Conservation (phyloP, 345 rosid genomes). For the Hirschfeldia incana region DNA sequence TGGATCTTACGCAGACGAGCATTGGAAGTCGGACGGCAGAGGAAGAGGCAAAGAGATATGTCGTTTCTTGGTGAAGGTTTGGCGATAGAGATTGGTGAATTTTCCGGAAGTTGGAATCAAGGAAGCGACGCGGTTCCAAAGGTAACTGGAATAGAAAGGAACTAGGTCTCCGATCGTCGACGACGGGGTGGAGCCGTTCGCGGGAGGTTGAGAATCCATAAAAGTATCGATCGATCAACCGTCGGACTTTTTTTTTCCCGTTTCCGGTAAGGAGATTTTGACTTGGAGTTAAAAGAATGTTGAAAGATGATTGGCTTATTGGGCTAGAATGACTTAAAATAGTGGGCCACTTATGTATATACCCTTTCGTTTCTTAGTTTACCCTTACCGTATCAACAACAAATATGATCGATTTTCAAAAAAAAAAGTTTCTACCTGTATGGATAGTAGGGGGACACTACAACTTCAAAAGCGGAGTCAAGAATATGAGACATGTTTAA, state of each 20-base stretch:
- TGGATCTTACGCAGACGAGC: slow-evolving; percentile 49
- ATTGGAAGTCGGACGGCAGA: slow-evolving; percentile 52
- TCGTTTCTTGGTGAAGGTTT: slow-evolving; percentile 44
- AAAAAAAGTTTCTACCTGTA: no score
- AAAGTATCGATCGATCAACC: not conserved
- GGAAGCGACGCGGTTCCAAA: slow-evolving; percentile 54
- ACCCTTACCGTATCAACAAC: no score
- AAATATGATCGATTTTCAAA: no score
- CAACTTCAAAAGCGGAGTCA: not conserved
- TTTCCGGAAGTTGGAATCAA: slow-evolving; percentile 48
- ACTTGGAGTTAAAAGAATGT: not conserved
- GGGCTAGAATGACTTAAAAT: not conserved
- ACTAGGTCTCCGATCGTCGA: slow-evolving; percentile 37
- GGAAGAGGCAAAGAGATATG: slow-evolving; percentile 76
- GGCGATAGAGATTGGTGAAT: slow-evolving; percentile 57
- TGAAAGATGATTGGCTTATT: not conserved
- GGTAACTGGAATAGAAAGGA: slow-evolving; percentile 52
- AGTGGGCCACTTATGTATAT: not conserved
- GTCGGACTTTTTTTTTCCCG: not conserved
- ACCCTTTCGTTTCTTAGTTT: not conserved
- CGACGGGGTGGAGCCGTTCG: slow-evolving; percentile 29
- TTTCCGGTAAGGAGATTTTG: not conserved
- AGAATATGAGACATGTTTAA: not conserved
- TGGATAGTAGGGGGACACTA: not conserved
- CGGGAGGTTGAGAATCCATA: slow-evolving; percentile 45